A percentile compares a stretch with the other conserved stretches of the same genome.
phyloP scores from a whole-genome alignment of 164 flowering plant genomes.

The Tinospora cordifolia region DNA sequence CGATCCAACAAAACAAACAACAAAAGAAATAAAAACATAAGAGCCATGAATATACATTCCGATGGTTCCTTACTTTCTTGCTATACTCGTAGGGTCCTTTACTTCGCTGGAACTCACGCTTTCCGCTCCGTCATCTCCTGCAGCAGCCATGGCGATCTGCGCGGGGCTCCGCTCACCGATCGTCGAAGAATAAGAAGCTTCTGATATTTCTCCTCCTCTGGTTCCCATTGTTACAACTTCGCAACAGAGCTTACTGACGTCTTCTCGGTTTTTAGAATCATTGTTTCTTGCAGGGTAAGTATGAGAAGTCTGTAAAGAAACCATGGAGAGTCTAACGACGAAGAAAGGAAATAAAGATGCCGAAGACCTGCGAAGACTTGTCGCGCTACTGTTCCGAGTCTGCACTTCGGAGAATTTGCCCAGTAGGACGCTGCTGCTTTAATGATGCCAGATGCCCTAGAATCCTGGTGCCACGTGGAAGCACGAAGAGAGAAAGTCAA shows the following conservation, averaged over 20 bases:
- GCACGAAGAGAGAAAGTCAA: too few species aligned
- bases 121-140: neutral
- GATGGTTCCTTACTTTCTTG: constrained; percentile 24
- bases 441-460: too few species aligned
- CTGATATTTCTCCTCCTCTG: too few species aligned
- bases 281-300: neutral
- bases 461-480: too few species aligned
- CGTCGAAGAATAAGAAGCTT: too few species aligned
- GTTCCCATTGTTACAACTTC: neutral
- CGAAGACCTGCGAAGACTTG: neutral
- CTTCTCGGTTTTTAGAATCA: neutral
- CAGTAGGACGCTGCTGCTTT: too few species aligned
- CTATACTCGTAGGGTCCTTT: constrained; percentile 31
- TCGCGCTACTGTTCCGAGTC: too few species aligned
- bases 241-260: neutral
- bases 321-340: neutral
- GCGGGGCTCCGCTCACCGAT: neutral
- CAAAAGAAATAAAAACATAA: neutral
- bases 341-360: neutral
- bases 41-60: neutral
- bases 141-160: neutral
- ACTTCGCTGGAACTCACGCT: neutral
- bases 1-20: neutral
- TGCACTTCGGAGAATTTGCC: too few species aligned
- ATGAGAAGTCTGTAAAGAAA: neutral